Evolutionary conservation across 805 yeast genomes (phyloP).

Genomic region (Cyberlindnera galapagoensis): DNA sequence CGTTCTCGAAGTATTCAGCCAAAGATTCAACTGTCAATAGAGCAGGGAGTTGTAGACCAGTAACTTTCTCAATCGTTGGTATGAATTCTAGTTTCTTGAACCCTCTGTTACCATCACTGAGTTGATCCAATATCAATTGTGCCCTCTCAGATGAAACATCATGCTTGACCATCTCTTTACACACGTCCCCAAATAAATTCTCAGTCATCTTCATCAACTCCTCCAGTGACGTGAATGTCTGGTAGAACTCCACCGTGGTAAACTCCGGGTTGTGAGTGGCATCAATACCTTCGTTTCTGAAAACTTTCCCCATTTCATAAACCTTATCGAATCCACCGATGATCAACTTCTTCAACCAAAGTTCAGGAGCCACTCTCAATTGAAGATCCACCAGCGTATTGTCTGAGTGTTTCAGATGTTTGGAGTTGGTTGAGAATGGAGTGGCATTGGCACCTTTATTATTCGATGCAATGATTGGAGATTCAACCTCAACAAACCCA

Average conservation of each 20-base stretch:
- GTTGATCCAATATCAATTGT: background rate
- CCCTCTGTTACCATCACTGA: background rate
- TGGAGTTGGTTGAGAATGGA: slow-evolving; percentile 62
- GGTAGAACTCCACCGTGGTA: slow-evolving; percentile 85
- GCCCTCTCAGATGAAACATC: slow-evolving; percentile 9
- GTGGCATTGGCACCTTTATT: slow-evolving; percentile 89
- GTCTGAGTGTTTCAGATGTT: slow-evolving; percentile 25
- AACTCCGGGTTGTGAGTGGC: slow-evolving; percentile 93
- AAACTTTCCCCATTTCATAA: slow-evolving; percentile 79
- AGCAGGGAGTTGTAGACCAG: slow-evolving; percentile 45
- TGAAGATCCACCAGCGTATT: slow-evolving; percentile 34
- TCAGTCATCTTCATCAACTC: slow-evolving; percentile 65
- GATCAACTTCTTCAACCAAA: slow-evolving; percentile 83
- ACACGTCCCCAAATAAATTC: slow-evolving; percentile 40
- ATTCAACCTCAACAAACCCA: slow-evolving; percentile 75
- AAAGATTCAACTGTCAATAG: slow-evolving; percentile 35
- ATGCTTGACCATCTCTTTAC: slow-evolving; percentile 24
- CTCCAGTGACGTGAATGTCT: slow-evolving; percentile 57
- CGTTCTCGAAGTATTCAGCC: slow-evolving; percentile 29
- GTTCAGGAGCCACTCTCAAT: slow-evolving; percentile 88
- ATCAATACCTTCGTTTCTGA: slow-evolving; percentile 92
- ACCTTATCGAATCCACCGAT: slow-evolving; percentile 83
- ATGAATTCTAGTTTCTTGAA: slow-evolving; percentile 57
- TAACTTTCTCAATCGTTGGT: slow-evolving; percentile 47
- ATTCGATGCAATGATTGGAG: slow-evolving; percentile 71